Percentiles rank a stretch among this genome's conserved stretches.
Evolutionary conservation across 2,329 filamentous ascomycete genomes (phyloP).

Genomic region (Epichloe festucae): DNA sequence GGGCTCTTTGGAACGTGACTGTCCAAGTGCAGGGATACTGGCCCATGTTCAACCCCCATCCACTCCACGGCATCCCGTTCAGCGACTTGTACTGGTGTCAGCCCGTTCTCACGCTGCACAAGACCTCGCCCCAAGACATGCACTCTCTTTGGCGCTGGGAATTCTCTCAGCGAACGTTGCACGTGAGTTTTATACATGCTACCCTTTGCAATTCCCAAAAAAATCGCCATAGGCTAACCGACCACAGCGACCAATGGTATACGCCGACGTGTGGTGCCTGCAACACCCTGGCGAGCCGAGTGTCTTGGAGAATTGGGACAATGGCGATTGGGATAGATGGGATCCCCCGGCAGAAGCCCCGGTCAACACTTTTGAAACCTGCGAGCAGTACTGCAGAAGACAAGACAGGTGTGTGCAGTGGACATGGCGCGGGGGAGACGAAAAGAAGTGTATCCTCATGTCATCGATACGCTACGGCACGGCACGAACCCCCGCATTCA

Average conservation of each 20-base stretch:
- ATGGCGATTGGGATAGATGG: constrained; percentile 20
- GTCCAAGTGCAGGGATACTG: constrained; percentile 30
- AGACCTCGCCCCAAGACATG: constrained; percentile 39
- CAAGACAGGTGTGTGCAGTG: constrained; percentile 17
- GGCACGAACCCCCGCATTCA: constrained; percentile 10
- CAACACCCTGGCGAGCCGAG: constrained; percentile 18
- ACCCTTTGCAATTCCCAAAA: not conserved
- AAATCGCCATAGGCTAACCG: constrained; percentile 5
- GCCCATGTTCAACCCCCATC: constrained; percentile 46
- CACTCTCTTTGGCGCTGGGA: constrained; percentile 39
- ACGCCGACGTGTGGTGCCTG: constrained; percentile 25
- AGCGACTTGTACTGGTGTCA: constrained; percentile 40
- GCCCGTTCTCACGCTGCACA: constrained; percentile 43
- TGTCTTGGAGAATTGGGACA: constrained; percentile 17
- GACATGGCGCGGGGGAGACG: constrained; percentile 20
- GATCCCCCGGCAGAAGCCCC: constrained; percentile 13
- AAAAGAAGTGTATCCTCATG: constrained; percentile 16
- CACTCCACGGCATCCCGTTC: constrained; percentile 36
- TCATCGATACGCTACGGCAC: constrained; percentile 17
- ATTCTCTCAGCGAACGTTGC: constrained; percentile 33
- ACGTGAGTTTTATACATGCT: constrained; percentile 15
- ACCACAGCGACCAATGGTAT: constrained; percentile 21
- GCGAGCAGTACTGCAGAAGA: constrained; percentile 15
- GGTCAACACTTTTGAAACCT: constrained; percentile 15
- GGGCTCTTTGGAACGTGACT: constrained; percentile 31